Percentiles rank a stretch among this genome's conserved stretches.
Evolutionary conservation across 192 early-diverging fungal species (phyloP).

Genomic region (Allomyces macrogynus): DNA sequence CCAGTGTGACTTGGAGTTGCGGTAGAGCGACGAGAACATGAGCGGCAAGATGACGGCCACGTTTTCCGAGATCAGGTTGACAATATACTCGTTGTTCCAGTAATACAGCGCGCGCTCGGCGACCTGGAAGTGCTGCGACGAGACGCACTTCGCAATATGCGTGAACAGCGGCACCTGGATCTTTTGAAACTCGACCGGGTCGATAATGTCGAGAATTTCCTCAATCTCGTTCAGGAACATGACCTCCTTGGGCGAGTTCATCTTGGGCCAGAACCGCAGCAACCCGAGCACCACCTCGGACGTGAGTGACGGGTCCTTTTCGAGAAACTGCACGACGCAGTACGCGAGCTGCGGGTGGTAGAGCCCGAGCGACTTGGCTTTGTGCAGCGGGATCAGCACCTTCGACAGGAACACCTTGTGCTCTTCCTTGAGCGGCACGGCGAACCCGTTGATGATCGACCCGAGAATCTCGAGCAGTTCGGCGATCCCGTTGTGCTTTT

Average conservation of each 20-base stretch:
- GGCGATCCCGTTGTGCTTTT: slow-evolving; percentile 92
- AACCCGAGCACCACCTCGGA: slow-evolving; percentile 71
- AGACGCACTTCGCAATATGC: slow-evolving; percentile 75
- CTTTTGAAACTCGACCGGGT: slow-evolving; percentile 75
- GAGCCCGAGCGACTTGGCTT: slow-evolving; percentile 76
- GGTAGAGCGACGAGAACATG: slow-evolving; percentile 82
- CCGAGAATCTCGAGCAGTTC: slow-evolving; percentile 96
- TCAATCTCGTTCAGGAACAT: slow-evolving; percentile 99
- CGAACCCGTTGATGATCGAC: slow-evolving; percentile 99
- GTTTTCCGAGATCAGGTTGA: slow-evolving; percentile 87
- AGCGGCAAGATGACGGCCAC: slow-evolving; percentile 79
- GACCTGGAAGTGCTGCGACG: slow-evolving; percentile 98
- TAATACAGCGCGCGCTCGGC: slow-evolving; percentile 93
- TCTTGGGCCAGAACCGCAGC: slow-evolving; percentile 94
- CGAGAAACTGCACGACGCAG: slow-evolving; percentile 96
- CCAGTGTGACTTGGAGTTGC: slow-evolving; percentile 93
- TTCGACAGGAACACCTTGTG: slow-evolving; percentile 88
- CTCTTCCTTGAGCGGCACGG: slow-evolving; percentile 94
- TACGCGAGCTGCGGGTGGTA: slow-evolving; percentile 96
- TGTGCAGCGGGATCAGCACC: slow-evolving; percentile 90
- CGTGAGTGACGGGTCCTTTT: slow-evolving; percentile 87
- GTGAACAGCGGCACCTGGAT: slow-evolving; percentile 81
- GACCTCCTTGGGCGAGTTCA: slow-evolving; percentile 97
- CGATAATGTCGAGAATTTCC: slow-evolving; percentile 88
- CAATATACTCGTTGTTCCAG: slow-evolving; percentile 99